phyloP scores from a whole-genome alignment of 352 stramenopile genomes.

The Pythium inflatum region DNA sequence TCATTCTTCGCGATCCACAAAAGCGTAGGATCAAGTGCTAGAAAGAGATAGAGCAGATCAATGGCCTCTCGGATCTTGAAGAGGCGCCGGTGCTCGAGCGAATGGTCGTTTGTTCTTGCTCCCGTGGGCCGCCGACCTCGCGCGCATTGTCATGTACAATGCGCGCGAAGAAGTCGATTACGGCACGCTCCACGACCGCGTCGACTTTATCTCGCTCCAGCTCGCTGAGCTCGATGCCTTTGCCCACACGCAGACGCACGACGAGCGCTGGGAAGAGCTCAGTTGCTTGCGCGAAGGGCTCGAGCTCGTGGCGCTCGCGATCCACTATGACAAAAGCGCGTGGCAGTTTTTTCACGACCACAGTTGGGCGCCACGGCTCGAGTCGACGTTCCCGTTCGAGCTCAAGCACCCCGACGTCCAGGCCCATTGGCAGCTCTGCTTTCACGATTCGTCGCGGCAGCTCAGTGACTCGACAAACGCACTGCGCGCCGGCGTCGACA shows the following conservation, averaged over 20 bases:
- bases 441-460: background rate
- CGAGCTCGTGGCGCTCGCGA: slow-evolving; percentile 19
- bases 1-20: no score
- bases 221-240: slow-evolving; percentile 4
- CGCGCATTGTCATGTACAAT: background rate
- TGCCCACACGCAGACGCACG: slow-evolving; percentile 1
- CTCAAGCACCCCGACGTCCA: background rate
- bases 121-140: background rate
- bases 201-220: slow-evolving; percentile 9
- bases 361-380: background rate
- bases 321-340: slow-evolving; percentile 11
- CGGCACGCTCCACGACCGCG: slow-evolving; percentile 18
- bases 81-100: background rate
- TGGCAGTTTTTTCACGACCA: slow-evolving; percentile 11
- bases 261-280: slow-evolving; percentile 19
- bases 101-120: slow-evolving; percentile 2
- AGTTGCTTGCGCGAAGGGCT: slow-evolving; percentile 7
- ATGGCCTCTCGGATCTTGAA: background rate
- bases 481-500: slow-evolving; percentile 3
- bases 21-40: background rate
- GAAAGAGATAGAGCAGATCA: background rate
- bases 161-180: slow-evolving; percentile 10
- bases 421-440: slow-evolving; percentile 12
- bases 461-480: slow-evolving; percentile 9
- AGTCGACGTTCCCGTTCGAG: background rate